Base-by-base conservation (phyloP, 768 basidiomycete genomes). In the Naematelia encephala region DNA sequence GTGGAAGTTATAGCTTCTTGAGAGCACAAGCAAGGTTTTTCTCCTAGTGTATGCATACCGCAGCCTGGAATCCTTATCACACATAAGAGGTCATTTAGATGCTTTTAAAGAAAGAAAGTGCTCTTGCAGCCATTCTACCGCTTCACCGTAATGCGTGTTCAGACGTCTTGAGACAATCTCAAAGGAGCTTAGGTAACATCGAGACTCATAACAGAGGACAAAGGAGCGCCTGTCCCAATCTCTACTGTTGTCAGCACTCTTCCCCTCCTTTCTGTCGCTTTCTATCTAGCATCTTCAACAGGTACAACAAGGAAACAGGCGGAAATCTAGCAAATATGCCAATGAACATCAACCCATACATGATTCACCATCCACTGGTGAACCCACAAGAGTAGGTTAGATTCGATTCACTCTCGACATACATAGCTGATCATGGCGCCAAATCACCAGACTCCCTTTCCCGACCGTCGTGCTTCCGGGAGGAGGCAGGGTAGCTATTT, bases 311-410 rank as follows among this genome's bases (percentile, higher is more conserved):
- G 34, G 8, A 16, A 8, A 39, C 34, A 39, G 34, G n/a, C n/a
- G n/a, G n/a, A n/a, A n/a, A n/a, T n/a, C n/a, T 16, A 39, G 8
- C 34, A 39, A 16, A 8, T 16, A 39, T 39, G 34, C 34, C 34
- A 39, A 39, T 67, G 57, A 69, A 73, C 52, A 73, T 73, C 56
- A 57, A 59, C n/a, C 30, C 63, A 19, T 61, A 70, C 49, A 26
- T 57, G 56, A 66, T 73, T 23, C 71, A 73, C 54, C 71, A 73
- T 44, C 71, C 71, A 8, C 64, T 62, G 52, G 71, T 73, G 26
- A 73, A 70, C 39, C 66, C 71, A 0, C 62, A 69, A 51, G 71
- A 73, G 71, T 69, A 30, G 57, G 71, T 52, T 21, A 5, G 3
- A 23, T 47, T 19, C 25, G 19, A 8, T 5, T 57, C 22, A 11